Base-by-base conservation (phyloP, 768 basidiomycete species). In the Trametes gibbosa region DNA sequence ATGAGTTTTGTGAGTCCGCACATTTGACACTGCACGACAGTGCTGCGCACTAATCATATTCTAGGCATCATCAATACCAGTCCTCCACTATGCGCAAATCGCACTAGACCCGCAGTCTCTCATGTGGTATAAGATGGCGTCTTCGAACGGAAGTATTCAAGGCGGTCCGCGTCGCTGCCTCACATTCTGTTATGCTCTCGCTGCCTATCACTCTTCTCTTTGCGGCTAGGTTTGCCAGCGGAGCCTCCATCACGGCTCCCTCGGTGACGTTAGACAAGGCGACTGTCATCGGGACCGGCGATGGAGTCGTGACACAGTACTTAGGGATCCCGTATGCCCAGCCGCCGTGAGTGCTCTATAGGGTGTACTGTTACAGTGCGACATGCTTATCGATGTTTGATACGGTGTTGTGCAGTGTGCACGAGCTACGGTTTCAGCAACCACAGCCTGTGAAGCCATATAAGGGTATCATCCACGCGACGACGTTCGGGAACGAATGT, bases 401-500 rank as follows among this genome's bases (percentile, higher is more conserved):
- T 39, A 12, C 23, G 16, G 39, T 19, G 37, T 8, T 17, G 13
- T 14, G 13, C 47, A 66, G 65, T 2, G 47, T 61, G 4, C 61
- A 58, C 23, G 49, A 66, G 21, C 53, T 64, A 17, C 66, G 66
- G 3, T 56, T 64, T 27, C 53, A 61, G 9, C 55, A 57, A 2
- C 66, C 66, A 21, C 47, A 63, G 13, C 32, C 66, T 2, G 71
- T 71, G 6, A 59, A 57, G 5, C 34, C 64, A 0, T 70, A 76
- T 54, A 62, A 53, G 1, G 75, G 75, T 2, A 59, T 71, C 0
- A 68, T 68, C 16, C 64, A 73, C 25, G 79, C 76, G 7, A 71
- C 68, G 0, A 41, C 49, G 1, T 75, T 70, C 41, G 76, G 77
- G 13, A 58, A 72, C 25, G 70, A 76, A 7, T 80, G 79, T 51